Base-by-base conservation (phyloP, 441 rosid genomes). In the Populus hybrid region DNA sequence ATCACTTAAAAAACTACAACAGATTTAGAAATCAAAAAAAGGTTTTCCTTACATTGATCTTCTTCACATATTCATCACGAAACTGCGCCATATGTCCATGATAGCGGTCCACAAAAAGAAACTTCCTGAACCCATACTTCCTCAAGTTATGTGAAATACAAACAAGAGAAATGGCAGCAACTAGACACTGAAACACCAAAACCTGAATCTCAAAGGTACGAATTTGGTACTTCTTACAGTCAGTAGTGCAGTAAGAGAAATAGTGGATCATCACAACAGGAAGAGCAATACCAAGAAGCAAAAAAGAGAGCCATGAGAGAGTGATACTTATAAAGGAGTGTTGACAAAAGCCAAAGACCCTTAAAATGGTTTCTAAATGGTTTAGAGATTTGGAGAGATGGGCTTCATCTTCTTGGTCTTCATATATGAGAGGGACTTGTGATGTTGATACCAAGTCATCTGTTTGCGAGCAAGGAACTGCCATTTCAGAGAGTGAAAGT, bases 91-190 rank as follows among this genome's bases (percentile, higher is more conserved):
- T 38, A 70, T 81, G 86, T 28, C 88, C 90, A 61, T 79, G 82
- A 2, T 16, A 81, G 3, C 86, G 79, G 76, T 88, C 91, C 50
- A 86, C 88, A 67, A 88, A 86, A 14, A 88, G 86, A 63, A 88
- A 88, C 78, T 81, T 83, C 75, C 88, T 79, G 7, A 85, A 40
- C 5, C 89, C 91, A 46, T 85, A 86, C 81, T 88, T 86, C 46
- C 91, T 76, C 71, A 88, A 82, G 75, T 85, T 86, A 74, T 79
- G 85, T 42, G 91, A 86, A 16, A 88, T 73, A 71, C 90, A 85
- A 35, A 81, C 6, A 28, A 87, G 79, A 71, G 88, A 85, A 67
- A 85, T 73, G 32, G 80, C 86, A 70, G 85, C 83, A 59, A 76
- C 80, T 26, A 80, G 74, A 35, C 78, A 74, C 74, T 80, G 81